Conservation (phyloP, 768 basidiomycete species). For the Clathrus columnatus region DNA sequence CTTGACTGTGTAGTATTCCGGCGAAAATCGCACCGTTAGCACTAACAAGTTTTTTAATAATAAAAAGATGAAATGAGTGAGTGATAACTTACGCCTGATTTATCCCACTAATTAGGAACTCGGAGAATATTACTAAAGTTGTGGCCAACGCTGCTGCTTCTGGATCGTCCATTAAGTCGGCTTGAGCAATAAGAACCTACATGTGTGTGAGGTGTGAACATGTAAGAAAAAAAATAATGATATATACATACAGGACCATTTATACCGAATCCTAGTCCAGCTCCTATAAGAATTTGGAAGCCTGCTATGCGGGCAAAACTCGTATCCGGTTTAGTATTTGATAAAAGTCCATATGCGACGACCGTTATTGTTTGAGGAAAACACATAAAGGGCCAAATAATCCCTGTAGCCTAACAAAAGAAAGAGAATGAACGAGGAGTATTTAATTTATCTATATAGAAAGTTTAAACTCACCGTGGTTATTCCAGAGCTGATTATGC, state of each 20-base stretch:
- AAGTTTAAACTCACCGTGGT: constrained; percentile 22
- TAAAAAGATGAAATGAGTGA: too few species aligned
- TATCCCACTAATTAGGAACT: not conserved
- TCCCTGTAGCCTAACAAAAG: constrained; percentile 22
- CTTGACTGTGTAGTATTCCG: not conserved
- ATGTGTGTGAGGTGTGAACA: too few species aligned
- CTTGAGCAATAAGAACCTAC: constrained; percentile 17
- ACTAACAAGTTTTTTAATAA: not conserved
- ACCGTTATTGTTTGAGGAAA: constrained; percentile 23
- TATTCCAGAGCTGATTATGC: constrained; percentile 20
- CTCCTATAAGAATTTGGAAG: constrained; percentile 29
- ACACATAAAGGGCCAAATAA: constrained; percentile 27
- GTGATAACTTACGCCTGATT: not conserved
- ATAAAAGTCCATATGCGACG: constrained; percentile 29
- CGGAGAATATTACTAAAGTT: constrained; percentile 15
- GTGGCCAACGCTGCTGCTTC: constrained; percentile 19
- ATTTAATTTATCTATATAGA: too few species aligned
- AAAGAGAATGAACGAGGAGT: too few species aligned
- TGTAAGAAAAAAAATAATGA: constrained; percentile 11
- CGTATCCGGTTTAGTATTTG: constrained; percentile 22
- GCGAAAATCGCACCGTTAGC: not conserved
- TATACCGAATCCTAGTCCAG: constrained; percentile 27
- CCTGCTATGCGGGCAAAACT: constrained; percentile 22
- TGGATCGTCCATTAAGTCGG: constrained; percentile 18
- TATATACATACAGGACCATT: constrained; percentile 20